Conservation (phyloP, 1,284 basidiomycete genomes). For the Irpex sp. region DNA sequence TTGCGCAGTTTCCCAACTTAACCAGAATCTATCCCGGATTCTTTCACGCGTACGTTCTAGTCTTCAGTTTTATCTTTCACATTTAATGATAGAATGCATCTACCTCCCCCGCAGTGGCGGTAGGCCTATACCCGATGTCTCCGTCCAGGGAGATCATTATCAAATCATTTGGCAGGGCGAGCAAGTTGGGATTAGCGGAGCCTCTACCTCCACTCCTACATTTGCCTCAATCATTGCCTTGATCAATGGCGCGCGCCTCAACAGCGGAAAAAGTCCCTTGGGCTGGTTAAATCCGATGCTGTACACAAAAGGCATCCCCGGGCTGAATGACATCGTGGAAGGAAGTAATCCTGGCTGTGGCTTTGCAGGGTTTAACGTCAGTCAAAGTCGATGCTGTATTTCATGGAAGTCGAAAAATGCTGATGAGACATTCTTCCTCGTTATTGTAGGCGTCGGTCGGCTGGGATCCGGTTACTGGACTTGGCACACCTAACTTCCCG, state of each 20-base stretch:
- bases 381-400: constrained; percentile 13
- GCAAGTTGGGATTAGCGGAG: constrained; percentile 40
- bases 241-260: constrained; percentile 56
- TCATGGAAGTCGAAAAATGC: neutral
- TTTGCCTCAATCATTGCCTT: constrained; percentile 53
- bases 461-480: constrained; percentile 34
- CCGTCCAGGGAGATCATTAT: constrained; percentile 50
- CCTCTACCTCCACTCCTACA: constrained; percentile 54
- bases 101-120: neutral
- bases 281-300: constrained; percentile 61
- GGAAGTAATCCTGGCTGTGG: constrained; percentile 57
- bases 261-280: constrained; percentile 35
- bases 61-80: neutral
- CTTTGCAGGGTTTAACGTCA: constrained; percentile 45
- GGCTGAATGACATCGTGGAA: constrained; percentile 48
- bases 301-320: constrained; percentile 31
- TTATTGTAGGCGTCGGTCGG: constrained; percentile 25
- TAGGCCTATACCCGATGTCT: constrained; percentile 48
- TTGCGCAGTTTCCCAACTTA: constrained; percentile 37
- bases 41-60: constrained; percentile 46
- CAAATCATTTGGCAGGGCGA: constrained; percentile 33
- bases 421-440: neutral
- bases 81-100: neutral
- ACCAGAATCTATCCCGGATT: constrained; percentile 48
- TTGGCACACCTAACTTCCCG: constrained; percentile 28